Percentiles rank a stretch among this genome's conserved stretches.
These are phyloP conservation scores for Pulveroboletus sp. DNA, from an alignment of 768 basidiomycete species.

Conservation along the genomic window DNA sequence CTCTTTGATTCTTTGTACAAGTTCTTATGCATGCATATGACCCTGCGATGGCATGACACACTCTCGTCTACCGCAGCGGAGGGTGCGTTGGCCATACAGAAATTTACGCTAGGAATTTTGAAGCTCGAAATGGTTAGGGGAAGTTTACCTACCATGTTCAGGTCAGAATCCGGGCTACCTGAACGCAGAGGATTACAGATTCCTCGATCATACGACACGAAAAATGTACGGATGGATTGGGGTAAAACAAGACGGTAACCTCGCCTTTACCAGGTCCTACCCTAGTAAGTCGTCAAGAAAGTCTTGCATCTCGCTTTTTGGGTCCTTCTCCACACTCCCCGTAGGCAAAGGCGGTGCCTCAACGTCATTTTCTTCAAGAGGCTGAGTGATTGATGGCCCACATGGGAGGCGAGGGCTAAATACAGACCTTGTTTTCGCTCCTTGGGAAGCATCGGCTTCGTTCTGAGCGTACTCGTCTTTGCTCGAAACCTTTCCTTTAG, in stretches of 20 bases:
- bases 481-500: slow-evolving; percentile 55
- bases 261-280: slow-evolving; percentile 17
- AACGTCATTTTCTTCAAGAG: slow-evolving; percentile 28
- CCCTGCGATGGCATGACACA: slow-evolving; percentile 11
- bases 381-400: not conserved
- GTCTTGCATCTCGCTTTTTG: slow-evolving; percentile 62
- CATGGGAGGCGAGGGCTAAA: not conserved
- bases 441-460: slow-evolving; percentile 32
- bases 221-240: not conserved
- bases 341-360: slow-evolving; percentile 55
- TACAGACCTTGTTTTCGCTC: slow-evolving; percentile 38
- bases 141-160: not conserved
- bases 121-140: not conserved
- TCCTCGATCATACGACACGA: not conserved
- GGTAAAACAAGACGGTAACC: not conserved
- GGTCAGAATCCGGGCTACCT: not conserved
- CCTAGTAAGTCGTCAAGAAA: slow-evolving; percentile 64
- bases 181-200: not conserved
- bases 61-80: not conserved
- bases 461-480: slow-evolving; percentile 45
- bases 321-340: slow-evolving; percentile 33
- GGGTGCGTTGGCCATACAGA: not conserved
- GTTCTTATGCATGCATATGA: not conserved
- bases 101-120: not conserved
- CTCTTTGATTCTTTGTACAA: not conserved